phyloP scores from a whole-genome alignment of 2,329 filamentous ascomycete species.

The Emmonsiellopsis sp. region DNA sequence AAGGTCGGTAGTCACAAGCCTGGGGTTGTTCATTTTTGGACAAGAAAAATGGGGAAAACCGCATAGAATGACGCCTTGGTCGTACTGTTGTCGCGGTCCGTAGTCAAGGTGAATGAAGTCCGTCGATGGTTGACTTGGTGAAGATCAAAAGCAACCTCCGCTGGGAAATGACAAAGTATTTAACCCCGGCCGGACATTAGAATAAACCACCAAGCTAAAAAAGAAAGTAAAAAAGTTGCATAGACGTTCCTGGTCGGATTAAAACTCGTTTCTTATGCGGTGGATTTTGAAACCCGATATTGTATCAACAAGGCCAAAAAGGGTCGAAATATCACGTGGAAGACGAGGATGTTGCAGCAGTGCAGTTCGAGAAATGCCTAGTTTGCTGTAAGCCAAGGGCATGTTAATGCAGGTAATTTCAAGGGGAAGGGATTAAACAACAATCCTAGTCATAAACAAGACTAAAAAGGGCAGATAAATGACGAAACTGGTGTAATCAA shows the following conservation, averaged over 20 bases:
- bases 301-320: neutral
- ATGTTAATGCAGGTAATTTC: neutral
- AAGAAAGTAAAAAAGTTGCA: neutral
- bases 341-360: neutral
- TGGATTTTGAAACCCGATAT: neutral
- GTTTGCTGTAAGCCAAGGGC: neutral
- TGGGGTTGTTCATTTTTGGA: slow-evolving; percentile 15
- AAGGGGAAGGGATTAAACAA: neutral
- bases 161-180: neutral
- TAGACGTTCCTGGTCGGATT: neutral
- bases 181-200: neutral
- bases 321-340: neutral
- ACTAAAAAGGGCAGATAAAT: neutral
- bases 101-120: too few relatives aligned
- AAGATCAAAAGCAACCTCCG: neutral
- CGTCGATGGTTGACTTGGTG: too few relatives aligned
- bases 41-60: neutral
- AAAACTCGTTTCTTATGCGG: neutral
- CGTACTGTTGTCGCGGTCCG: neutral
- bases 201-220: neutral
- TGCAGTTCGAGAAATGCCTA: neutral
- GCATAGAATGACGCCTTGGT: neutral
- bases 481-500: neutral
- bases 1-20: slow-evolving; percentile 15
- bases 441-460: neutral